Evolutionary conservation across 1,284 basidiomycete species (phyloP).

Genomic region (Trichosporon inkin): DNA sequence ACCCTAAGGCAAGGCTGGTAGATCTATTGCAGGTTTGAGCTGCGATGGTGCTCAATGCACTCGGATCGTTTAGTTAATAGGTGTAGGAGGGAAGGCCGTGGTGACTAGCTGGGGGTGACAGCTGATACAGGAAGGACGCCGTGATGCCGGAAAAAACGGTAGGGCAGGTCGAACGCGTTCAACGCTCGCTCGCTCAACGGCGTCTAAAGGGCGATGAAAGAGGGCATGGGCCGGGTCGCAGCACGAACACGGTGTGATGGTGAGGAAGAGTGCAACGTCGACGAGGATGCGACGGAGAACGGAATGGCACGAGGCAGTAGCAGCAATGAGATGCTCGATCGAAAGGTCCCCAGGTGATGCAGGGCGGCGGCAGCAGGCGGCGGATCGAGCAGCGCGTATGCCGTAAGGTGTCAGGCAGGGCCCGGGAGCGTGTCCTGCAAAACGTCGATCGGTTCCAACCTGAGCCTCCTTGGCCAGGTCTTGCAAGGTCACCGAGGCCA

Average conservation of each 20-base stretch:
- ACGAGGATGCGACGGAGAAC: too few relatives aligned
- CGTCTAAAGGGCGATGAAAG: too few relatives aligned
- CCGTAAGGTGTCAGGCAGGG: slow-evolving; percentile 5
- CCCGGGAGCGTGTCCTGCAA: not conserved
- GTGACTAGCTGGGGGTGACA: slow-evolving; percentile 1
- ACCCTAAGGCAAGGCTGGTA: not conserved
- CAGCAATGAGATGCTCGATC: not conserved
- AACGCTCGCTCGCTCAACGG: too few relatives aligned
- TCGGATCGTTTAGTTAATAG: not conserved
- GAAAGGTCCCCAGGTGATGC: not conserved
- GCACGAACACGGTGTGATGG: too few relatives aligned
- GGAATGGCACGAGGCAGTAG: not conserved
- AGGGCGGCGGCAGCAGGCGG: not conserved
- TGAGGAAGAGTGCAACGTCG: too few relatives aligned
- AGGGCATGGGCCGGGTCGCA: too few relatives aligned
- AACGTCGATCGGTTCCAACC: slow-evolving; percentile 4
- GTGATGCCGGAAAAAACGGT: too few relatives aligned
- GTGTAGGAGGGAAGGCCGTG: not conserved
- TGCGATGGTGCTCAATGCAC: not conserved
- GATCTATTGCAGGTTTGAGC: not conserved
- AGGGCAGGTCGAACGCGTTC: too few relatives aligned
- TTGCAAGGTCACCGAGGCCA: not conserved
- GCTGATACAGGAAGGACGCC: not conserved
- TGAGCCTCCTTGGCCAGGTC: not conserved
- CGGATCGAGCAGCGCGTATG: slow-evolving; percentile 1